These are phyloP conservation scores for Rostrohypoxylon terebratum DNA, from an alignment of 495 filamentous ascomycete species.

Conservation along the genomic window DNA sequence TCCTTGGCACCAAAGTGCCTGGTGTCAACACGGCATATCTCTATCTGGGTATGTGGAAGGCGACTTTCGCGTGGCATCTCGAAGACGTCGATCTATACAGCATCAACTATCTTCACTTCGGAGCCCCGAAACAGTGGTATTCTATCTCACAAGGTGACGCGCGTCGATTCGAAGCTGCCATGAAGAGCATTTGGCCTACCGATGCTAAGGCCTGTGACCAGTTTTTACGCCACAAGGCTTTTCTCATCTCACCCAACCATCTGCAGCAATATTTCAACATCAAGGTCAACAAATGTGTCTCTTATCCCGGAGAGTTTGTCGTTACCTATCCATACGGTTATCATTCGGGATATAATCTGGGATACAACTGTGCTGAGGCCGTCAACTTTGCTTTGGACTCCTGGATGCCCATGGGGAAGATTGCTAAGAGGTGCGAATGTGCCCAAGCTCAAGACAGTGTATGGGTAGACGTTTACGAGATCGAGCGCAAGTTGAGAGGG, in stretches of 20 bases:
- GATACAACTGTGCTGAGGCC: slow-evolving; percentile 98
- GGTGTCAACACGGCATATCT: slow-evolving; percentile 99
- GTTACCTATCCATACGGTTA: slow-evolving; percentile 99
- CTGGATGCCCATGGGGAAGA: slow-evolving; percentile 93
- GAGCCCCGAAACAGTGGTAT: slow-evolving; percentile 99
- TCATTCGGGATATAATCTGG: slow-evolving; percentile 97
- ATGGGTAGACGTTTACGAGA: slow-evolving; percentile 95
- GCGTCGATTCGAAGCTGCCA: slow-evolving; percentile 91
- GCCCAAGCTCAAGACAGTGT: slow-evolving; percentile 88
- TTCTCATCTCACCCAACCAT: slow-evolving; percentile 92
- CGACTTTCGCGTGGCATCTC: slow-evolving; percentile 98
- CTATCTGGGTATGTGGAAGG: slow-evolving; percentile 99
- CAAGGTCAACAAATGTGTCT: slow-evolving; percentile 94
- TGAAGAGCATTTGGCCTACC: slow-evolving; percentile 94
- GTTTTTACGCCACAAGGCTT: slow-evolving; percentile 97
- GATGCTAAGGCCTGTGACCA: slow-evolving; percentile 98
- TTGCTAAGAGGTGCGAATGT: slow-evolving; percentile 98
- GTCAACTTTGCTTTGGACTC: slow-evolving; percentile 97
- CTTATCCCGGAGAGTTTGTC: slow-evolving; percentile 97
- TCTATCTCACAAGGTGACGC: slow-evolving; percentile 97
- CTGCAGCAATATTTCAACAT: slow-evolving; percentile 90
- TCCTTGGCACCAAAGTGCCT: slow-evolving; percentile 92
- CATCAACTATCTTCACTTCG: slow-evolving; percentile 99
- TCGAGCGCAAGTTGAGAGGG: slow-evolving; percentile 92
- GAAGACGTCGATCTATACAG: slow-evolving; percentile 99